These are phyloP conservation scores for Lizonia empirigonia DNA, from an alignment of 2,329 filamentous ascomycete genomes.

Conservation along the genomic window DNA sequence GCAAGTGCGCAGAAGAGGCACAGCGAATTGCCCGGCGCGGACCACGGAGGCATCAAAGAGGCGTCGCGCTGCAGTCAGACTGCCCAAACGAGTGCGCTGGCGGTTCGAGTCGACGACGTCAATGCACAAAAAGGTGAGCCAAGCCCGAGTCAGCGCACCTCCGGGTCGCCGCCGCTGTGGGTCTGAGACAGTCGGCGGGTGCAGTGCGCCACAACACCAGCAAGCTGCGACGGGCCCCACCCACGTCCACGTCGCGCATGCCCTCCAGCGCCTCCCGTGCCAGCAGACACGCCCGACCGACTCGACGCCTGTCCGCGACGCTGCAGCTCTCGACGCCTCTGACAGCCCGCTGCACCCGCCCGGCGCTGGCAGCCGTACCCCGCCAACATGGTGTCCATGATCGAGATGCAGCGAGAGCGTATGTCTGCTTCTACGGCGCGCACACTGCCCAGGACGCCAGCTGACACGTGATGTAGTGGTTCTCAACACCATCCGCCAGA, in stretches of 20 bases:
- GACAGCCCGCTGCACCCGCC: not conserved
- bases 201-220: slow-evolving; percentile 18
- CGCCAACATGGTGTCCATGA: slow-evolving; percentile 80
- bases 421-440: slow-evolving; percentile 21
- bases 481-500: slow-evolving; percentile 73
- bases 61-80: not conserved
- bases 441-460: not conserved
- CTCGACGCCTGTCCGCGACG: not conserved
- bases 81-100: not conserved
- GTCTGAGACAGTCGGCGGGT: not conserved
- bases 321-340: not conserved
- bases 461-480: slow-evolving; percentile 62
- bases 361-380: slow-evolving; percentile 29
- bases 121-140: slow-evolving; percentile 32
- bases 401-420: slow-evolving; percentile 83
- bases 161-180: slow-evolving; percentile 15
- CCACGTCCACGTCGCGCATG: slow-evolving; percentile 16
- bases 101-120: slow-evolving; percentile 22
- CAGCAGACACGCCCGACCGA: not conserved
- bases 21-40: slow-evolving; percentile 37
- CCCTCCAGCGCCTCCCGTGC: slow-evolving; percentile 2
- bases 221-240: slow-evolving; percentile 29
- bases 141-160: slow-evolving; percentile 16
- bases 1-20: slow-evolving; percentile 52
- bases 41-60: slow-evolving; percentile 35